Percentiles rank a stretch among this genome's conserved stretches.
Evolutionary conservation across 73 alveolate species (phyloP).

Genomic region (Uronychia setigera): DNA sequence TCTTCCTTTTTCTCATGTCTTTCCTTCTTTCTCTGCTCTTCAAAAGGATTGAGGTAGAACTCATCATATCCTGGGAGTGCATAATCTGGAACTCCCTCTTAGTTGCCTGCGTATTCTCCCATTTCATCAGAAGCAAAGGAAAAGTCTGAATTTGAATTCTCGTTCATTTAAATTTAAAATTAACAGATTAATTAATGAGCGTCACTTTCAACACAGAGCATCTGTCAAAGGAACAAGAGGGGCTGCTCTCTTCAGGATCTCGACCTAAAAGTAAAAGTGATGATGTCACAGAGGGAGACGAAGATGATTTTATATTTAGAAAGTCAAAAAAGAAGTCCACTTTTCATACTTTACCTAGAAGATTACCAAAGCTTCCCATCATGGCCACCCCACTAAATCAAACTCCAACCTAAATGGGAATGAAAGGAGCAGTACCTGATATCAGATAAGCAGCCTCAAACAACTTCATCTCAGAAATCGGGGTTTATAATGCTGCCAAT

Average conservation of each 20-base stretch:
- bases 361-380: too few relatives aligned
- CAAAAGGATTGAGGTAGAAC: too few relatives aligned
- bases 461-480: too few relatives aligned
- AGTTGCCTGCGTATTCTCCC: background rate
- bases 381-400: too few relatives aligned
- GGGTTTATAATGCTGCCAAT: too few relatives aligned
- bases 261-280: background rate
- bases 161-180: background rate
- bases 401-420: too few relatives aligned
- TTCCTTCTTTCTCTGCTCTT: too few relatives aligned
- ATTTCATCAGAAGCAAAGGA: background rate
- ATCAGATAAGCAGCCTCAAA: too few relatives aligned
- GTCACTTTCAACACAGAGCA: background rate
- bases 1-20: too few relatives aligned
- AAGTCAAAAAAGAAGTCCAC: background rate
- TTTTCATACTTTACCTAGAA: too few relatives aligned
- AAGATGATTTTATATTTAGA: background rate
- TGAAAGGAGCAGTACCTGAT: too few relatives aligned
- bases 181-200: background rate
- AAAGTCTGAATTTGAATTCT: background rate
- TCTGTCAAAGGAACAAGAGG: background rate
- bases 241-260: background rate
- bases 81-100: background rate
- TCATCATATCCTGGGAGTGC: too few relatives aligned
- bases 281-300: background rate